Conservation (phyloP, 1,284 basidiomycete species). For the Phellopilus nigrolimitatus region DNA sequence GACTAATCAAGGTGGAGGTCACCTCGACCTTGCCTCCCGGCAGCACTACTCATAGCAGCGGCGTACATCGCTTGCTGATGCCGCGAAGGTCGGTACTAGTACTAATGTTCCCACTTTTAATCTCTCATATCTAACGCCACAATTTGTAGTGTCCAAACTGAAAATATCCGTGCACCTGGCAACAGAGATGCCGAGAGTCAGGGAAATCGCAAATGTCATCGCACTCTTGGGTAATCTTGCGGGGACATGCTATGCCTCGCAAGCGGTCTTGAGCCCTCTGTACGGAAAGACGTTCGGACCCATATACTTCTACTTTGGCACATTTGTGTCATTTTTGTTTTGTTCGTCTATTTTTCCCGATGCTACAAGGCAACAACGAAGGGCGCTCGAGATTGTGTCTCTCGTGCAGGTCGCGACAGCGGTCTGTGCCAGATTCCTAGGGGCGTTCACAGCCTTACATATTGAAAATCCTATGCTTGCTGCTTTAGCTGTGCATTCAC, state of each 20-base stretch:
- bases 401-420: constrained; percentile 2
- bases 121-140: no score
- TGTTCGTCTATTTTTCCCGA: constrained; percentile 2
- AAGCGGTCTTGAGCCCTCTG: constrained; percentile 6
- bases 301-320: constrained; percentile 8
- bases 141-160: no score
- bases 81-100: no score
- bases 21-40: no score
- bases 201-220: constrained; percentile 1
- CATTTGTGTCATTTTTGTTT: constrained; percentile 3
- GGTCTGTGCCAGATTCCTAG: background rate
- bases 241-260: background rate
- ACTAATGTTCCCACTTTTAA: no score
- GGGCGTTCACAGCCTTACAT: background rate
- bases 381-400: constrained; percentile 1
- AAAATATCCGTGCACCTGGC: no score
- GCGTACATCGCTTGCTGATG: no score
- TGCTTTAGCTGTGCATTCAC: constrained; percentile 1
- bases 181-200: no score
- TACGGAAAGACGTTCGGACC: constrained; percentile 15
- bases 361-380: background rate
- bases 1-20: no score
- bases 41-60: no score
- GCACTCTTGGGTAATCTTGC: constrained; percentile 2
- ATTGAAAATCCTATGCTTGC: constrained; percentile 7